Base-by-base conservation (phyloP, 257 asterid genomes). In the Plantago elongata region DNA sequence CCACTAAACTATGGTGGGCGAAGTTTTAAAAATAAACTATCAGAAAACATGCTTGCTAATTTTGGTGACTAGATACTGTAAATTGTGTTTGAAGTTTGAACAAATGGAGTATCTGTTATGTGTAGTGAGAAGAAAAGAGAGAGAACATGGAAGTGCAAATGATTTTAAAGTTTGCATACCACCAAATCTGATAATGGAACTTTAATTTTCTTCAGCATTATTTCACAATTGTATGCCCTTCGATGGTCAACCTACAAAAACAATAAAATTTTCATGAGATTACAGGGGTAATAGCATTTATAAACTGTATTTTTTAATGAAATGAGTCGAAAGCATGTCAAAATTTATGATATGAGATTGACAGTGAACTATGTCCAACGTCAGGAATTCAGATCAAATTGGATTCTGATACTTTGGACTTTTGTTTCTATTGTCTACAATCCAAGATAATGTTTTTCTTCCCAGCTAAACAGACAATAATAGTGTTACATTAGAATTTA, bases 221-320 rank as follows among this genome's bases (percentile, higher is more conserved):
- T 90, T 73, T 90, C 97, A 59, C 97, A 90, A 63, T 90, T 90
- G 76, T 90, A 83, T 16, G 97, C 95, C 78, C 95, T 82, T 59
- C 95, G 71, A 49, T 81, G 94, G 67, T 87, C 95, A 72, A 90
- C 77, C 97, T 90, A 84, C 84, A 74, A 61, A 57, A 56, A 43
- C 16, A 59, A 67, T 48, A 65, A 12, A 47, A 38, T 37, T 14
- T 15, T 9, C 13, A 48, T 46, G 43, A 67, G 27, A 59, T 38
- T 63, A 55, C 44, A 11, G 38, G 43, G 13, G 49, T 48, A 55
- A n/a, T 48, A 47, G 61, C 29, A 61, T 22, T 37, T 30, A 45
- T 61, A 59, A 27, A 22, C 61, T 60, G 8, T 45, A 43, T 37
- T 18, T 18, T 18, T 34, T n/a, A n/a, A 50, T 52, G 62, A 60